phyloP scores from a whole-genome alignment of 352 stramenopile genomes.

The Phytophthora cryptogea region DNA sequence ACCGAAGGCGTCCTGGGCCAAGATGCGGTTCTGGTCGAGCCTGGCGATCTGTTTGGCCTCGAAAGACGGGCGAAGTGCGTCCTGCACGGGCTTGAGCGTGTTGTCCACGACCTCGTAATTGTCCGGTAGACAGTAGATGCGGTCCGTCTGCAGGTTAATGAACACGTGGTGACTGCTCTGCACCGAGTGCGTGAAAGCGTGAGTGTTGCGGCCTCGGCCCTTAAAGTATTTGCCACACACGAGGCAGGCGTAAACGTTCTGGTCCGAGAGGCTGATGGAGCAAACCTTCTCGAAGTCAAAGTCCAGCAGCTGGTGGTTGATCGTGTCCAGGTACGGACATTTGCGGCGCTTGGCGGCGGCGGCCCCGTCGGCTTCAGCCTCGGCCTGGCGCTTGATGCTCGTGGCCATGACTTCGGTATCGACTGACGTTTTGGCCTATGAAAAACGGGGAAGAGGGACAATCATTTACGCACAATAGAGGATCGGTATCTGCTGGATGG shows the following conservation, averaged over 20 bases:
- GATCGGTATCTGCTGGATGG: neutral
- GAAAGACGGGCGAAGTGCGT: slow-evolving; percentile 94
- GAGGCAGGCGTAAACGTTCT: slow-evolving; percentile 99
- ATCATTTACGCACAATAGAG: neutral
- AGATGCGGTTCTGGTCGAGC: slow-evolving; percentile 91
- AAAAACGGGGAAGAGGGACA: neutral
- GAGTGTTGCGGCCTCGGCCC: slow-evolving; percentile 90
- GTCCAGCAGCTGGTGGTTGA: slow-evolving; percentile 97
- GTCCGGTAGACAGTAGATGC: slow-evolving; percentile 98
- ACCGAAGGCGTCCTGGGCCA: slow-evolving; percentile 95
- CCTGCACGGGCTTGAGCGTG: slow-evolving; percentile 95
- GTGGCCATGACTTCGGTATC: neutral
- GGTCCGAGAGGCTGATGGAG: slow-evolving; percentile 94
- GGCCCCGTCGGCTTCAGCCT: slow-evolving; percentile 16
- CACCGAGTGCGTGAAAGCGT: slow-evolving; percentile 97
- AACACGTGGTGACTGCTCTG: slow-evolving; percentile 98
- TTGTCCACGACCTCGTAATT: slow-evolving; percentile 98
- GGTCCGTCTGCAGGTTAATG: slow-evolving; percentile 95
- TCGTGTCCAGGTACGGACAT: slow-evolving; percentile 99
- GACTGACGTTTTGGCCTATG: neutral
- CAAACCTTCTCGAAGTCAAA: slow-evolving; percentile 99
- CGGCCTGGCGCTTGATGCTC: slow-evolving; percentile 59
- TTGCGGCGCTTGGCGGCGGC: slow-evolving; percentile 73
- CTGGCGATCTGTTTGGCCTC: slow-evolving; percentile 72
- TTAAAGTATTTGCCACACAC: slow-evolving; percentile 99